Conservation (phyloP, 2,329 filamentous ascomycete genomes). For the Cordyceps tenuipes region DNA sequence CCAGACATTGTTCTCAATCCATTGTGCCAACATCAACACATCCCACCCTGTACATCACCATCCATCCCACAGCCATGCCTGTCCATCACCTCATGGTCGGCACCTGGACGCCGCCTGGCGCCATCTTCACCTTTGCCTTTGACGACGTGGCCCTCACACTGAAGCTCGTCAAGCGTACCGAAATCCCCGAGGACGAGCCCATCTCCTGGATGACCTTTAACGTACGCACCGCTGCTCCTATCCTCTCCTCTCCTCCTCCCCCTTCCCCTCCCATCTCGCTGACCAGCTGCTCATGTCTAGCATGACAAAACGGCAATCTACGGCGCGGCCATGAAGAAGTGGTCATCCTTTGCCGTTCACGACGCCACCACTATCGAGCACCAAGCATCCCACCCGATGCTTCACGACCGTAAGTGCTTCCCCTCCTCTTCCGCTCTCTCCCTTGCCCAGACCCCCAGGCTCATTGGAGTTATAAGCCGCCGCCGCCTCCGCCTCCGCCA, state of each 20-base stretch:
- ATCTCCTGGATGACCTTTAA: constrained; percentile 94
- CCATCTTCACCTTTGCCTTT: constrained; percentile 83
- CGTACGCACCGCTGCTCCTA: constrained; percentile 42
- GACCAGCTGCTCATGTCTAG: constrained; percentile 30
- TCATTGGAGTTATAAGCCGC: constrained; percentile 45
- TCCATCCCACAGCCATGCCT: constrained; percentile 46
- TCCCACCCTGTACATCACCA: not conserved
- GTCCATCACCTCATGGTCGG: constrained; percentile 84
- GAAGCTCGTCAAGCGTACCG: constrained; percentile 68
- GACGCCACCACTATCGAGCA: constrained; percentile 70
- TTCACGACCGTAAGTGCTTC: constrained; percentile 54
- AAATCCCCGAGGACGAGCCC: constrained; percentile 73
- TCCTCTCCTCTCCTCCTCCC: too few species aligned
- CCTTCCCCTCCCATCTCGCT: not conserved
- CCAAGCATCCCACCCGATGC: constrained; percentile 65
- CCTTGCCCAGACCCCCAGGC: too few species aligned
- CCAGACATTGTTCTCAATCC: too few species aligned
- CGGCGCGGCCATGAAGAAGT: constrained; percentile 88
- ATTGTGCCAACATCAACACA: not conserved
- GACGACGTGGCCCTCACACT: constrained; percentile 72
- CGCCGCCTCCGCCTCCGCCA: constrained; percentile 61
- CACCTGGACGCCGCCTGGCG: constrained; percentile 82
- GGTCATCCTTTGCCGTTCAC: constrained; percentile 72
- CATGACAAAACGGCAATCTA: constrained; percentile 79
- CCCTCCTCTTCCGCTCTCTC: not conserved